phyloP scores from a whole-genome alignment of 1,284 basidiomycete genomes.

The Apiotrichum akiyoshidainum region DNA sequence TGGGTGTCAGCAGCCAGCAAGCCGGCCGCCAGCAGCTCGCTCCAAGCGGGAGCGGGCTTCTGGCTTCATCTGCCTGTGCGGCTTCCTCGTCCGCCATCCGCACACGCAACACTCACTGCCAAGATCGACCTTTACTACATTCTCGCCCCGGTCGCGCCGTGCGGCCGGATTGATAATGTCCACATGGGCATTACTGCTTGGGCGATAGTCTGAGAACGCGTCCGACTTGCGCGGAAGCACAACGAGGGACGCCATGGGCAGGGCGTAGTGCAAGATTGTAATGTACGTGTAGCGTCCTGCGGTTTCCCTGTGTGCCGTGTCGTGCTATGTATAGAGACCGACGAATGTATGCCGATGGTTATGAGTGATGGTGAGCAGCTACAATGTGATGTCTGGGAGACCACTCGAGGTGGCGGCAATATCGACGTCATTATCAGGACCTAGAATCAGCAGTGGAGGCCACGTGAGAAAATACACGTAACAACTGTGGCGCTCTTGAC shows the following conservation, averaged over 20 bases:
- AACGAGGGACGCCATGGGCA: conserved; percentile 31
- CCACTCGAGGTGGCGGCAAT: no score
- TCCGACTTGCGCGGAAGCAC: conserved; percentile 23
- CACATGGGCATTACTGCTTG: conserved; percentile 39
- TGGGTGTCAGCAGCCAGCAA: background rate
- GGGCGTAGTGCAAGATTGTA: background rate
- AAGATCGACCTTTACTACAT: conserved; percentile 25
- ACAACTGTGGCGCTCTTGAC: no score
- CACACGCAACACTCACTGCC: conserved; percentile 15
- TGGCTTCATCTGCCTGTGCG: no score
- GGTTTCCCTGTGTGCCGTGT: no score
- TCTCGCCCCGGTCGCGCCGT: background rate
- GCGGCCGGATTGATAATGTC: conserved; percentile 29
- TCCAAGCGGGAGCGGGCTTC: no score
- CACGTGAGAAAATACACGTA: background rate
- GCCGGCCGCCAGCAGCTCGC: no score
- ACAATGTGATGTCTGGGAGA: background rate
- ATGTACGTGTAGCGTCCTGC: no score
- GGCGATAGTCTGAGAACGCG: conserved; percentile 37
- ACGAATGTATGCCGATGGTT: no score
- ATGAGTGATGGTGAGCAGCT: no score
- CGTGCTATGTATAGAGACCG: no score
- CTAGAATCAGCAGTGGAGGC: background rate
- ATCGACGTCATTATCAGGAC: background rate
- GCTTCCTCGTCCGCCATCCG: no score